Base-by-base conservation (phyloP, 129 eudicot species). In the Escallonia herrerae region DNA sequence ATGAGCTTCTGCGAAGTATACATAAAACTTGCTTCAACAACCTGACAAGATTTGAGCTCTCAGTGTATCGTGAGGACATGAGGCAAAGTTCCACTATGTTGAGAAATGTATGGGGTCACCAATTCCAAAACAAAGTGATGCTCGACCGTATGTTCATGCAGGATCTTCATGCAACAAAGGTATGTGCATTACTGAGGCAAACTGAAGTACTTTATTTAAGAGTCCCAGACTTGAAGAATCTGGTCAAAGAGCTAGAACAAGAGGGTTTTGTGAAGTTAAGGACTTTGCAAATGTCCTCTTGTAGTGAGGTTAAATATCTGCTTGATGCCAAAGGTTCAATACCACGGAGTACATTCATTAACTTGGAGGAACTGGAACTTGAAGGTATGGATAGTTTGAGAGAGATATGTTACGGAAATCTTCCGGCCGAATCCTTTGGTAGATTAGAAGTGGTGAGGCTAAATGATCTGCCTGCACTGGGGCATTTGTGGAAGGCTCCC, bases 341-440 rank as follows among this genome's bases (percentile, higher is more conserved):
- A 37, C 22, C 54, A 9, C 12, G 13, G 2, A 37, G 5, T 49
- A 3, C 57, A 3, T 64, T 64, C 57, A 33, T 22, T 64, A 47
- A 47, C 22, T 33, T 64, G 54, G 42, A 64, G 57, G 12, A 3
- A 8, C 12, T 64, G 68, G 45, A 47, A 4, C 22, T 64, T 33
- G 6, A 5, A 4, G 5, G 15, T 40, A 9, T 64, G 57, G 57
- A 37, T 64, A 52, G 38, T 64, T 15, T 64, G 44, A 52, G 33
- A 64, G 58, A 5, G 56, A 64, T 64, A 37, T 64, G 68, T 49
- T 8, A 22, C 10, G 68, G 68, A 38, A 45, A 64, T n/a, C 57
- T 64, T 48, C 68, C 68, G n/a, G 41, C 33, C 2, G 12, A 14
- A 37, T 47, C 68, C 45, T 64, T 64, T 52, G 68, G 14, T 44